Evolutionary conservation across 108 stramenopile genomes (phyloP), one percentile per base, ranked within the genome.

Genomic region (Cyclostephanos invisitatus): DNA sequence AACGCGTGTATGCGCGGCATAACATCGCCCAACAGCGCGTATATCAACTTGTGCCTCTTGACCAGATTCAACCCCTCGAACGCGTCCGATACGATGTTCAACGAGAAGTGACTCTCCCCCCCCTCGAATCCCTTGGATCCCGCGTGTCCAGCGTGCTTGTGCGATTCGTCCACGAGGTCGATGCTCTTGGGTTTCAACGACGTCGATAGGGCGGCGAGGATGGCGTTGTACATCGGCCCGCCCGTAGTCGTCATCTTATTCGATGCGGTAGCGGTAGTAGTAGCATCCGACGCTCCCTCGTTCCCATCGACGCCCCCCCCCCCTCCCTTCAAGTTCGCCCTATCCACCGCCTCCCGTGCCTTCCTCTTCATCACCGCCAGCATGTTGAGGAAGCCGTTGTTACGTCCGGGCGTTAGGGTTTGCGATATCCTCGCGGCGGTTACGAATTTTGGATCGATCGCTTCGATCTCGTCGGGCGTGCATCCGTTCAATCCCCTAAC

Each of bases 301-400:
- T n/a, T 51, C 14, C n/a, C n/a, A n/a, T n/a, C n/a, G n/a, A 37
- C 40, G 40, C 9, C 40, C 40, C 7, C 46, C 53, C 35, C 21
- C 68, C 42, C 22, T 18, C 25, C 27, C 27, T 2, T 27, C 20
- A 4, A 28, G 11, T 24, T 27, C 24, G 18, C 55, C 18, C 58
- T 32, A 5, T 71, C 73, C 25, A 61, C 81, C 5, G 70, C 83
- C 54, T 77, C 73, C 12, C 46, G 5, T 1, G 94, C 94, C 80
- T 94, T 90, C 42, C 68, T 70, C 81, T 98, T 98, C 91, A 98
- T 97, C 17, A 85, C 81, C 3, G 63, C 65, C 32, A 98, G 67
- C 98, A 98, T 98, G 81, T 98, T 98, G 28, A 98, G 81, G 73
- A 98, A 98, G 42, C 98, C 98, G 84, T 98, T 98, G 82, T 98